phyloP scores from a whole-genome alignment of 768 basidiomycete genomes.

The Lyophyllum shimeji region DNA sequence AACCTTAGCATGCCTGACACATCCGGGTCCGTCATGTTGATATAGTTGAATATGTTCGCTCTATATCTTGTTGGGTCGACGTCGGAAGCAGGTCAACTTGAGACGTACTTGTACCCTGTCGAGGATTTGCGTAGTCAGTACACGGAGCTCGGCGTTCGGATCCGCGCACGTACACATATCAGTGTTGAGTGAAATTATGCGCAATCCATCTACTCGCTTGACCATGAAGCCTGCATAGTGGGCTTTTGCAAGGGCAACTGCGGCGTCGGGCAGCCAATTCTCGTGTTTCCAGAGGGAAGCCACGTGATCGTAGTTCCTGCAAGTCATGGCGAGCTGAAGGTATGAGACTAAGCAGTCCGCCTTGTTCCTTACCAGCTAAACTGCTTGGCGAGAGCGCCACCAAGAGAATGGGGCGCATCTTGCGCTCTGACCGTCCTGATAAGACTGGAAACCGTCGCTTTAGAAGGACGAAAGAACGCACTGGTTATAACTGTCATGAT shows the following conservation, averaged over 20 bases:
- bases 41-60: conserved; percentile 77
- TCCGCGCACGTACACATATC: conserved; percentile 58
- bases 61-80: not conserved
- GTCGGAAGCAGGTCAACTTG: not conserved
- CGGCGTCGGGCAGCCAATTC: conserved; percentile 61
- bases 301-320: conserved; percentile 78
- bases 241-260: conserved; percentile 54
- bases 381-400: conserved; percentile 52
- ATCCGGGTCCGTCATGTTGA: conserved; percentile 70
- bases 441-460: not conserved
- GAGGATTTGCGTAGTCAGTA: not conserved
- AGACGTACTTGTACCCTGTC: conserved; percentile 36
- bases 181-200: conserved; percentile 75
- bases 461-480: conserved; percentile 25
- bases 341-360: not conserved
- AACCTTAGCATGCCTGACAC: conserved; percentile 76
- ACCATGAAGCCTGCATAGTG: conserved; percentile 80
- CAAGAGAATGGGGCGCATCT: conserved; percentile 60
- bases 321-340: not conserved
- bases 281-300: conserved; percentile 70
- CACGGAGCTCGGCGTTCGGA: not conserved
- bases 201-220: conserved; percentile 60
- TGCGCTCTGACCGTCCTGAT: conserved; percentile 40
- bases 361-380: conserved; percentile 55
- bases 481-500: conserved; percentile 76